Percentiles rank a stretch among this genome's conserved stretches.
Conservation (phyloP, 2,329 filamentous ascomycete species). For the Aspergillus sp. region DNA sequence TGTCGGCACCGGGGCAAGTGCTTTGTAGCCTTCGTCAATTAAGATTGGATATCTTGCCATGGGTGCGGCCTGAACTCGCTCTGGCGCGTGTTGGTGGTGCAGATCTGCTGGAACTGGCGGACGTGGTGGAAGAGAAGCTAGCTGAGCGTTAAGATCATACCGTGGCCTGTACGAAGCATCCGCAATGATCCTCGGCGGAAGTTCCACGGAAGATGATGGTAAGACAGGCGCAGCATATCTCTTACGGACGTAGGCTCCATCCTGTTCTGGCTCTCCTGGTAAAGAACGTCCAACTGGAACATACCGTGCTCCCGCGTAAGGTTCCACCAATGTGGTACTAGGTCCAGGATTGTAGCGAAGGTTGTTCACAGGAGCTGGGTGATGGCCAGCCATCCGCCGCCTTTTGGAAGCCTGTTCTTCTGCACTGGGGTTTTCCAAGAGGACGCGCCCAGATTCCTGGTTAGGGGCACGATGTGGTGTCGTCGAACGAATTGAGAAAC, state of each 20-base stretch:
- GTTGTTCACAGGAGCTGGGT: conserved; percentile 15
- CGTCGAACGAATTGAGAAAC: conserved; percentile 26
- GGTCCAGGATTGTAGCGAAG: conserved; percentile 12
- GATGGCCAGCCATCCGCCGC: conserved; percentile 30
- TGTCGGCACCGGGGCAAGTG: no score
- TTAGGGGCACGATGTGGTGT: conserved; percentile 24
- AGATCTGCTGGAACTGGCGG: no score
- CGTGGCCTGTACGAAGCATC: conserved; percentile 8
- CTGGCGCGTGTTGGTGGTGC: no score
- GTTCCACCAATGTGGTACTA: conserved; percentile 9
- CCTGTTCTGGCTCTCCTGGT: conserved; percentile 16
- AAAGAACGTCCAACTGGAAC: conserved; percentile 17
- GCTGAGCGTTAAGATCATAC: not conserved
- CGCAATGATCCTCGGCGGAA: conserved; percentile 16
- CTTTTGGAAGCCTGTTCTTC: conserved; percentile 31
- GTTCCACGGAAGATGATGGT: conserved; percentile 16
- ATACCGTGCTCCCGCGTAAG: conserved; percentile 17
- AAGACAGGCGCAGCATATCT: conserved; percentile 22
- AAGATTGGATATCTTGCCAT: no score
- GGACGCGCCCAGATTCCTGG: conserved; percentile 23
- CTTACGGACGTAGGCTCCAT: conserved; percentile 21
- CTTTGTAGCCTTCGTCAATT: no score
- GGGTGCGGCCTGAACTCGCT: no score
- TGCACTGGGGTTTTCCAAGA: conserved; percentile 18
- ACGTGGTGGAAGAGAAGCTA: no score